Evolutionary conservation across 208 protist genomes (phyloP).

Genomic region (Porcisia hertigi): DNA sequence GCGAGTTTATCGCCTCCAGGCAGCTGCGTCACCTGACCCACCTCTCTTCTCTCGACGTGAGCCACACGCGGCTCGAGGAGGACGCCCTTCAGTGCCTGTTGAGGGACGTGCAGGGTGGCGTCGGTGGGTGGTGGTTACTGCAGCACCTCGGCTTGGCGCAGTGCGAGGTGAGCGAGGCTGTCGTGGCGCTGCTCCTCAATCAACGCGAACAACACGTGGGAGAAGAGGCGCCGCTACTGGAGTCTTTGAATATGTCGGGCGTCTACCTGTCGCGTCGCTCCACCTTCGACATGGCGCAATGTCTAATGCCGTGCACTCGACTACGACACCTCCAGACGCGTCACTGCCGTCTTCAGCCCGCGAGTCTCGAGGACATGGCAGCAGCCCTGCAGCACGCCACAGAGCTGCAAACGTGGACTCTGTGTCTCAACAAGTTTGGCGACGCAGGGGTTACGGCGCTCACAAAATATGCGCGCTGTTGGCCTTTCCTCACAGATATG

Average conservation of each 20-base stretch:
- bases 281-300: conserved; percentile 46
- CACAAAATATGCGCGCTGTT: conserved; percentile 37
- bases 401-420: conserved; percentile 36
- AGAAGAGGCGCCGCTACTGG: conserved; percentile 19
- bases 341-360: conserved; percentile 52
- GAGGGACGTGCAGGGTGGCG: conserved; percentile 27
- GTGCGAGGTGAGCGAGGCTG: conserved; percentile 48
- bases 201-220: conserved; percentile 16
- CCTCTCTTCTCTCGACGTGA: conserved; percentile 47
- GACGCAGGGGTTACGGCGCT: conserved; percentile 51
- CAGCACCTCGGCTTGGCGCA: conserved; percentile 53
- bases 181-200: conserved; percentile 27
- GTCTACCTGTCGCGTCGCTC: conserved; percentile 49
- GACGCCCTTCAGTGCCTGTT: conserved; percentile 36
- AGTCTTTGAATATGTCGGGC: conserved; percentile 50
- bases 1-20: conserved; percentile 21
- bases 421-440: conserved; percentile 62
- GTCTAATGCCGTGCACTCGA: conserved; percentile 41
- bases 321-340: conserved; percentile 54
- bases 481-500: conserved; percentile 52
- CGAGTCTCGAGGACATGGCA: conserved; percentile 29
- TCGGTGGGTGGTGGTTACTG: conserved; percentile 66
- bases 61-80: conserved; percentile 49
- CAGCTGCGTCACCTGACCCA: conserved; percentile 17
- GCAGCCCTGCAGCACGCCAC: conserved; percentile 37